Base-by-base conservation (phyloP, 805 yeast genomes). In the Zygoascus flipseniorum region DNA sequence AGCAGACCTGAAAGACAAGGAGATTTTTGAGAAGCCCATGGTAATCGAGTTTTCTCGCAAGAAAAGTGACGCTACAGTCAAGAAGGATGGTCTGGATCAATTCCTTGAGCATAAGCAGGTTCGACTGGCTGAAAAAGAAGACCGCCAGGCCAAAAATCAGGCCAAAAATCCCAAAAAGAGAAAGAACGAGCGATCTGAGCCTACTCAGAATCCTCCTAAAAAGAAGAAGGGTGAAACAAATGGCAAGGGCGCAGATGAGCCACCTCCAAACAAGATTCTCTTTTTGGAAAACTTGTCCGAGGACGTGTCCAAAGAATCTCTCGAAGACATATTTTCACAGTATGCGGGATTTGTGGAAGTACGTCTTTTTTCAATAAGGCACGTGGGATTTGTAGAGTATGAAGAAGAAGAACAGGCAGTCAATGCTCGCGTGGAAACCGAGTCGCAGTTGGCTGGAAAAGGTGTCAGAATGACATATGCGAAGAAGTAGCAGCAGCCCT, bases 371-470 rank as follows among this genome's bases (percentile, higher is more conserved):
- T 74, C 77, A 1, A 78, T 82, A 5, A 76, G 88, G 45, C 78
- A 78, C 41, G 77, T 92, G 47, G 95, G 93, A 10, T 85, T 92
- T 67, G 76, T 92, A 2, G 97, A 92, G 61, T 92, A 83, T 65
- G 80, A 77, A 23, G 70, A 72, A 5, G 84, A 80, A 20, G 62
- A 67, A 1, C 67, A 72, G 42, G 84, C 96, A 0, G 72, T 74
- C 1, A 63, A 58, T 2, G 78, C 71, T 2, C 70, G 69, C 55
- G 63, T 65, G 39, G 62, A 59, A 1, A 59, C 62, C 1, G 56
- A 62, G 16, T 52, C 66, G 43, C 55, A 43, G 32, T 48, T 69
- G 19, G 66, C 58, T 14, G 67, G 56, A n/a, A 61, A 53, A 18
- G 49, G 50, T 26, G 58, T 66, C 14, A 54, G 48, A 47, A 61